Evolutionary conservation across 192 early-diverging fungal species (phyloP).

Genomic region (Coemansia reversa): DNA sequence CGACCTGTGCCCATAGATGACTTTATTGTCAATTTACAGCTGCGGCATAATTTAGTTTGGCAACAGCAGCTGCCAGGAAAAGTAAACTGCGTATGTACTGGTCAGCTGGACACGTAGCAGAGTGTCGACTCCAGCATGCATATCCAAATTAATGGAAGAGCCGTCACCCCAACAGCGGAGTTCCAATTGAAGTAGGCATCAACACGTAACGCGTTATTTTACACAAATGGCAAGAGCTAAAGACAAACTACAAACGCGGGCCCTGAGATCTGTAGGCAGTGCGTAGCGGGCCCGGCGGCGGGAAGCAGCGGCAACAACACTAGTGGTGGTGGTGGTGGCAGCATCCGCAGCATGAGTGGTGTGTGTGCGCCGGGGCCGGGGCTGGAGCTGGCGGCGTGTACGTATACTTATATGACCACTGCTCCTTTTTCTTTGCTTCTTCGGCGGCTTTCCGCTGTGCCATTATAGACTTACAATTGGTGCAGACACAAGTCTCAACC

Average conservation of each 20-base stretch:
- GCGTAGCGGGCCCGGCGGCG: neutral
- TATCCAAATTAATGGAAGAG: neutral
- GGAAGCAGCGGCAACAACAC: neutral
- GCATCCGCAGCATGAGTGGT: slow-evolving; percentile 27
- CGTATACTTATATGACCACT: slow-evolving; percentile 26
- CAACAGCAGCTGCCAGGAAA: neutral
- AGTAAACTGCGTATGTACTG: slow-evolving; percentile 1
- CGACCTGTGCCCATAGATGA: neutral
- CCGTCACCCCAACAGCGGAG: neutral
- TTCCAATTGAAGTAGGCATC: neutral
- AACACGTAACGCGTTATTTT: slow-evolving; percentile 2
- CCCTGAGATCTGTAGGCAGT: neutral
- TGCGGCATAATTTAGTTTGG: neutral
- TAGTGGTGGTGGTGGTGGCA: slow-evolving; percentile 28
- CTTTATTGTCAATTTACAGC: neutral
- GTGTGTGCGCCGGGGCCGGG: slow-evolving; percentile 12
- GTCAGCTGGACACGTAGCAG: neutral
- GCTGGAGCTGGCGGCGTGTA: slow-evolving; percentile 32
- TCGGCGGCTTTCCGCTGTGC: slow-evolving; percentile 28
- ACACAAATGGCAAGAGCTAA: slow-evolving; percentile 1
- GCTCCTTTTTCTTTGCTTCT: slow-evolving; percentile 25
- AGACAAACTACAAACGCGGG: slow-evolving; percentile 24
- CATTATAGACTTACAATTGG: slow-evolving; percentile 35
- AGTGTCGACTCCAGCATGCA: neutral
- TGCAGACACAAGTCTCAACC: slow-evolving; percentile 42